Conservation (phyloP, 495 filamentous ascomycete genomes). For the Penicillium canescens region DNA sequence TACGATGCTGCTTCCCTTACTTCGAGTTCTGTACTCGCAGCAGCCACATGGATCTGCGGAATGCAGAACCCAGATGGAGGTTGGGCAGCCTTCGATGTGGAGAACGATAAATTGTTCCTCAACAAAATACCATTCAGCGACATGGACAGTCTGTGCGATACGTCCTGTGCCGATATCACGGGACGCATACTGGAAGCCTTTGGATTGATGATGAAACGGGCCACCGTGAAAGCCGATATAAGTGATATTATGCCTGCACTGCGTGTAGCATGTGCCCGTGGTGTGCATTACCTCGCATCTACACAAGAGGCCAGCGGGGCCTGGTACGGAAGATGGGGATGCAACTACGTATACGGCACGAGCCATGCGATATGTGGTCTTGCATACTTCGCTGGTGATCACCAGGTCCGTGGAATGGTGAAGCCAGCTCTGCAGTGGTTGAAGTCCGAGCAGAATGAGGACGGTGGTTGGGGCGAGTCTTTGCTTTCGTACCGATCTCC, state of each 20-base stretch:
- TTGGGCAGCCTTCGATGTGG: conserved; percentile 43
- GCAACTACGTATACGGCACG: conserved; percentile 41
- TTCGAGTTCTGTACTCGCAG: conserved; percentile 13
- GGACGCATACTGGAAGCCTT: conserved; percentile 41
- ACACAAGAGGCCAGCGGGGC: conserved; percentile 28
- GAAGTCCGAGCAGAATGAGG: conserved; percentile 27
- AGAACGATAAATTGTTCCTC: conserved; percentile 38
- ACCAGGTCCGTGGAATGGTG: conserved; percentile 5
- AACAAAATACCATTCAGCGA: conserved; percentile 46
- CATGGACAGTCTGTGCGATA: conserved; percentile 41
- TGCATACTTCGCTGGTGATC: conserved; percentile 8
- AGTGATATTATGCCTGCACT: conserved; percentile 26
- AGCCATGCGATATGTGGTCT: conserved; percentile 34
- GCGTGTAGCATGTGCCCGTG: conserved; percentile 43
- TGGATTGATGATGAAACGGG: conserved; percentile 24
- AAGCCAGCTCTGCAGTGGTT: conserved; percentile 23
- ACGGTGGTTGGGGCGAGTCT: conserved; percentile 40
- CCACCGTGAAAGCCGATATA: background rate
- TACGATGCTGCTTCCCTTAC: conserved; percentile 13
- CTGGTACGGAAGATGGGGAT: conserved; percentile 41
- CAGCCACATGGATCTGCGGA: conserved; percentile 36
- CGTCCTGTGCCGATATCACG: conserved; percentile 36
- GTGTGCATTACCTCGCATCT: conserved; percentile 16
- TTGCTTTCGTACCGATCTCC: conserved; percentile 25
- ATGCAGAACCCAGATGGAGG: conserved; percentile 50